Conservation (phyloP, 139 green algal genomes). For the Ostreobium quekettii region DNA sequence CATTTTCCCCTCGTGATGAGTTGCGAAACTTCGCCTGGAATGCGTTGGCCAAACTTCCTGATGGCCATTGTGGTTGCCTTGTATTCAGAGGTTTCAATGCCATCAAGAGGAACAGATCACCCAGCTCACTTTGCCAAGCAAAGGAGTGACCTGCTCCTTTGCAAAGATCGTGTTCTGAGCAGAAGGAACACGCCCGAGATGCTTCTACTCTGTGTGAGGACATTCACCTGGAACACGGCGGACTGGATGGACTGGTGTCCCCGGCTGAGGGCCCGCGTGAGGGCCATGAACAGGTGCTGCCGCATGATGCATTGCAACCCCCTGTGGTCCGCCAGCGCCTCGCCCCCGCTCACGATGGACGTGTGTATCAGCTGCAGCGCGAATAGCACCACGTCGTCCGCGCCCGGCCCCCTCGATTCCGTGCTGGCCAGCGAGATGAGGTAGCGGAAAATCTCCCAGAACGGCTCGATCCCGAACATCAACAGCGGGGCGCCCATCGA, state of each 20-base stretch:
- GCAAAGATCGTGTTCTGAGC: too few relatives aligned
- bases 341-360: constrained; percentile 6
- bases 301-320: constrained; percentile 1
- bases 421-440: not conserved
- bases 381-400: constrained; percentile 6
- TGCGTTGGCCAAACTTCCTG: too few relatives aligned
- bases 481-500: not conserved
- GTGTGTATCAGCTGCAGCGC: constrained; percentile 14
- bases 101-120: too few relatives aligned
- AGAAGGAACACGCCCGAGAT: too few relatives aligned
- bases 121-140: too few relatives aligned
- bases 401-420: not conserved
- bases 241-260: constrained; percentile 7
- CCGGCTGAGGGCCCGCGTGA: not conserved
- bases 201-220: too few relatives aligned
- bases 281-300: constrained; percentile 3
- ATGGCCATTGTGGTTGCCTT: too few relatives aligned
- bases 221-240: constrained; percentile 15
- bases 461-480: constrained; percentile 8
- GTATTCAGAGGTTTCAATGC: too few relatives aligned
- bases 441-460: constrained; percentile 13
- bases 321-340: constrained; percentile 3
- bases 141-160: too few relatives aligned
- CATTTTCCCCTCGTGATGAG: too few relatives aligned
- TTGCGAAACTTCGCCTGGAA: too few relatives aligned